Base-by-base conservation (phyloP, 768 basidiomycete species). In the Suillus clintonianus region DNA sequence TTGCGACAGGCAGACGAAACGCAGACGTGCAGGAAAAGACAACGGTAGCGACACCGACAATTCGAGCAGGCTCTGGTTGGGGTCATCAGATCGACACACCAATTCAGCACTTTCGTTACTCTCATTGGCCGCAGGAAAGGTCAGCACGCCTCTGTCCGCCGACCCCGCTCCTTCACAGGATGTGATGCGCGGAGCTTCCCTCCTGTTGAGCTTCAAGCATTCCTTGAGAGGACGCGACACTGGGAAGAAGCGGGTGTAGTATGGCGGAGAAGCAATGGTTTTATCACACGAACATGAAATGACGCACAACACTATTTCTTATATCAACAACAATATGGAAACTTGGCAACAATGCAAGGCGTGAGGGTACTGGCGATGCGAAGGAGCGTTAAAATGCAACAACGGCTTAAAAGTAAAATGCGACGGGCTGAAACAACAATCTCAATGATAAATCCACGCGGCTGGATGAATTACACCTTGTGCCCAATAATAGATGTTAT, bases 1-100 rank as follows among this genome's bases (percentile, higher is more conserved):
- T 15, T 82, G 81, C 64, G 76, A 81, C 30, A 77, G 73, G 51
- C 74, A 76, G 24, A 65, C 76, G 19, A 81, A 79, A 62, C 80
- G 79, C 22, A 71, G 72, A 42, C 78, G 76, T 62, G 55, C 67
- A 43, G 65, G 60, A 58, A 74, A 57, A 53, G 67, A 57, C 17
- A 11, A 41, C 2, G 17, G 37, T 41, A 41, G 24, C 56, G 17
- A 4, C 37, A 19, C 39, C 39, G 37, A 41, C 24, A 15, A 10
- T 6, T 57, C 8, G 56, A 57, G 11, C 39, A 41, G 17, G 24
- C 8, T 57, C 39, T 57, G 56, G 56, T 27, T 30, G 19, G 60
- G 42, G 34, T 51, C 65, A 43, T 65, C 67, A 5, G 56, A 17
- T 30, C 27, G 37, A 30, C 69, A 61, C 27, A 69, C 67, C 65